Evolutionary conservation across 371 early-diverging fungal species (phyloP), one percentile per base, ranked within the genome.

Genomic region (Mortierella sp.): DNA sequence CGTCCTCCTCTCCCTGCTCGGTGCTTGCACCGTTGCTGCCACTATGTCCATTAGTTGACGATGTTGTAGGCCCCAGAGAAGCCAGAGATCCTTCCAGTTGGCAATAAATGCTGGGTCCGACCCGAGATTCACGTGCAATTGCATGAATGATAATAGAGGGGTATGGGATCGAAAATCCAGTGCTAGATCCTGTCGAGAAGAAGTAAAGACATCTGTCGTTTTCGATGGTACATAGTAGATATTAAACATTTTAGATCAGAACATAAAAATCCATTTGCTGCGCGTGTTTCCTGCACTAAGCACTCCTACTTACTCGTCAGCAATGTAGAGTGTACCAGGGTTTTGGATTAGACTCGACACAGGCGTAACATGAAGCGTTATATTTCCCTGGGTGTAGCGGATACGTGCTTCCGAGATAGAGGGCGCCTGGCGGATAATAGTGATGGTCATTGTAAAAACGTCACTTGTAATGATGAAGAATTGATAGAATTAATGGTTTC

Each of bases 71-170:
- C 31, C 57, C 57, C 4, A 66, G 45, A 4, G 72, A 70, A 1
- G 86, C 73, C 22, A 85, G 57, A 23, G 72, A 70, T 4, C 84
- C 73, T 55, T 91, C 92, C 9, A 94, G 84, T 79, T 95, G 95
- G 70, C 92, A 93, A 71, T 94, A 95, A 65, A 95, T 89, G 66
- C 86, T 86, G 1, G 92, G 88, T 31, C 76, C 85, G 23, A 87
- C 89, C 19, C 84, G 85, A n/a, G 68, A 45, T 32, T 86, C 88
- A 53, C 92, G 88, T 7, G 94, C 92, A 57, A 92, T 90, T 22
- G 96, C 96, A 63, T 95, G 94, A 63, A 95, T 92, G 40, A 93
- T 89, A 64, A 95, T 92, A 63, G 89, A 87, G 0, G 88, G 91
- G 60, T 94, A 95, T 61, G 90, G 89, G 61, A 95, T 86, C 13